Evolutionary conservation across 192 early-diverging fungal species (phyloP).

Genomic region (Backusella luteola): DNA sequence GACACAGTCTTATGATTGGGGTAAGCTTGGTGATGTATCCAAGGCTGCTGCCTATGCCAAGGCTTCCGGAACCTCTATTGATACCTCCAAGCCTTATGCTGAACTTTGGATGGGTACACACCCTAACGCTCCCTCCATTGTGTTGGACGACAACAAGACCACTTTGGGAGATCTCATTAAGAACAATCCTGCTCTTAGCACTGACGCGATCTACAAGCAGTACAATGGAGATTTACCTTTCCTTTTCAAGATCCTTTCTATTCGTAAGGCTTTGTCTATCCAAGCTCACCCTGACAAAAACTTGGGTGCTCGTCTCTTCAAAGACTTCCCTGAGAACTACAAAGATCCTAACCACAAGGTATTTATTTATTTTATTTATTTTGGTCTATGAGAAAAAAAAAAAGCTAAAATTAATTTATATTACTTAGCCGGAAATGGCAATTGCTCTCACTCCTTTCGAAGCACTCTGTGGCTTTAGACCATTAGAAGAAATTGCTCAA

Average conservation of each 20-base stretch:
- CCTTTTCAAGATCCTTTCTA: constrained; percentile 93
- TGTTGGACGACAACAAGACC: constrained; percentile 38
- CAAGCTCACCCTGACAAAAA: constrained; percentile 97
- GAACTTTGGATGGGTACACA: constrained; percentile 99
- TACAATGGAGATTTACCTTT: constrained; percentile 90
- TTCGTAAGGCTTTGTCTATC: constrained; percentile 89
- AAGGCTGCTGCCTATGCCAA: constrained; percentile 86
- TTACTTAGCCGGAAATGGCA: constrained; percentile 91
- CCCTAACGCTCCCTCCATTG: constrained; percentile 78
- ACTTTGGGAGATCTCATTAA: constrained; percentile 64
- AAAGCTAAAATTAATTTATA: background rate
- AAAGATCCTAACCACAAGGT: constrained; percentile 59
- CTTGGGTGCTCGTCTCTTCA: constrained; percentile 73
- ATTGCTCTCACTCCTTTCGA: constrained; percentile 94
- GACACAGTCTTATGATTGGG: constrained; percentile 97
- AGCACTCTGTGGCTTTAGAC: constrained; percentile 91
- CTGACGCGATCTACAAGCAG: constrained; percentile 48
- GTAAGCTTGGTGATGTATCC: constrained; percentile 76
- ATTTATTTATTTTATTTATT: background rate
- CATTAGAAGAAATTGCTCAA: constrained; percentile 70
- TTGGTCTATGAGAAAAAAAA: background rate
- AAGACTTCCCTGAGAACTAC: constrained; percentile 78
- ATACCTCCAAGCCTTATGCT: constrained; percentile 76
- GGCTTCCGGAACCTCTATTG: constrained; percentile 51
- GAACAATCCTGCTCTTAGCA: constrained; percentile 54